A percentile compares a stretch with the other conserved stretches of the same genome.
phyloP scores from a whole-genome alignment of 306 rosid genomes.

The Glycine latifolia region DNA sequence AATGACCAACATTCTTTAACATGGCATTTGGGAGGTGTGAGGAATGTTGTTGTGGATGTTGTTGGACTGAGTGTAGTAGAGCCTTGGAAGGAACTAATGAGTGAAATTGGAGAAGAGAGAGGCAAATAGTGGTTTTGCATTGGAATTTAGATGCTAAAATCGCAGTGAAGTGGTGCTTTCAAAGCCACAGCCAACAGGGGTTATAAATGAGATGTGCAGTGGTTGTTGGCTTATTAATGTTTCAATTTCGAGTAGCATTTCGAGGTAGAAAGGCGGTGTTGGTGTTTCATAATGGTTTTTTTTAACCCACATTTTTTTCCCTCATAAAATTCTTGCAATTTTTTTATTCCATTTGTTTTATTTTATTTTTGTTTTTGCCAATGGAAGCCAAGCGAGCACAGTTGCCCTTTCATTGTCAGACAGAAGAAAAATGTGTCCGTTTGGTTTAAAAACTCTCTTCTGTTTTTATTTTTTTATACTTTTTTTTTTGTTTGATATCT shows the following conservation, averaged over 20 bases:
- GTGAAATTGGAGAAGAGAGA: neutral
- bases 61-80: neutral
- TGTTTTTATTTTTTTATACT: neutral
- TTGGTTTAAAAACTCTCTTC: neutral
- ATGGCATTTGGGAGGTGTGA: constrained; percentile 17
- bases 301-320: constrained; percentile 5
- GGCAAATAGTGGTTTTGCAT: constrained; percentile 41
- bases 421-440: neutral
- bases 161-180: constrained; percentile 53
- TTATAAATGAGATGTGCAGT: constrained; percentile 46
- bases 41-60: neutral
- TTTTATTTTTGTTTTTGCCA: neutral
- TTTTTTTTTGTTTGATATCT: too few species aligned
- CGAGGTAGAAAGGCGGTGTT: constrained; percentile 48
- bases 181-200: constrained; percentile 14
- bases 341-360: neutral
- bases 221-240: constrained; percentile 54
- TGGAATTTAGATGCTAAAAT: constrained; percentile 32
- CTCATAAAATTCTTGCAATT: neutral
- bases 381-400: neutral
- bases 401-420: neutral
- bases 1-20: constrained; percentile 20
- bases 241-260: constrained; percentile 32
- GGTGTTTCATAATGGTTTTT: constrained; percentile 27
- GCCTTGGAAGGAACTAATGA: neutral